Conservation (phyloP, 2,329 filamentous ascomycete species). For the Knufia petricola region DNA sequence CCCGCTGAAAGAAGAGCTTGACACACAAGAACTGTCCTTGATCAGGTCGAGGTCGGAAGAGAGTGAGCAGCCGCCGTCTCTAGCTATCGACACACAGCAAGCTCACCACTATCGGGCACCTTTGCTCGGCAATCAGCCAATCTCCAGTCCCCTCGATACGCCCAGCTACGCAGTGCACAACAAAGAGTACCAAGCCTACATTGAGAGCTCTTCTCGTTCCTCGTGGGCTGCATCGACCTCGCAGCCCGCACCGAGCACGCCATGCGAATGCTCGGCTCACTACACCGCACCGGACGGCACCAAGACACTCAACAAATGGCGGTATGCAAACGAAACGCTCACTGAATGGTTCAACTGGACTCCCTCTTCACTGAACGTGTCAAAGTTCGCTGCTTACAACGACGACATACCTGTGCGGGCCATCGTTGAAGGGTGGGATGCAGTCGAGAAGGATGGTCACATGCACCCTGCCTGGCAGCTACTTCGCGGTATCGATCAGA, state of each 20-base stretch:
- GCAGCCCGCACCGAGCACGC: conserved; percentile 30
- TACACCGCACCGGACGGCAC: not conserved
- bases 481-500: conserved; percentile 19
- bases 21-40: not conserved
- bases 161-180: not conserved
- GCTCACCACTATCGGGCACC: not conserved
- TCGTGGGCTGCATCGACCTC: conserved; percentile 54
- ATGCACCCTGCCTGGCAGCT: conserved; percentile 20
- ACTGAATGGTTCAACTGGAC: conserved; percentile 7
- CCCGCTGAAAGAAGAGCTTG: conserved; percentile 7
- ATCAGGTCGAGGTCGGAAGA: not conserved
- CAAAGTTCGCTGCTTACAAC: not conserved
- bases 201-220: conserved; percentile 41
- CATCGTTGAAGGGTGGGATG: conserved; percentile 20
- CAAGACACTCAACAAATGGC: conserved; percentile 14
- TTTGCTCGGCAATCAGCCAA: not conserved
- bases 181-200: conserved; percentile 1
- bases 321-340: conserved; percentile 15
- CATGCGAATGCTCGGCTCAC: conserved; percentile 9
- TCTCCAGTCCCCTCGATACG: not conserved
- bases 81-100: not conserved
- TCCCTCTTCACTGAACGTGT: not conserved
- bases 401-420: conserved; percentile 20
- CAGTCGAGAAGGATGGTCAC: conserved; percentile 15
- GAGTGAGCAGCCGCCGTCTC: not conserved